A percentile compares a stretch with the other conserved stretches of the same genome.
Evolutionary conservation across 1,284 basidiomycete genomes (phyloP).

Genomic region (Phaffia rhodozyma): DNA sequence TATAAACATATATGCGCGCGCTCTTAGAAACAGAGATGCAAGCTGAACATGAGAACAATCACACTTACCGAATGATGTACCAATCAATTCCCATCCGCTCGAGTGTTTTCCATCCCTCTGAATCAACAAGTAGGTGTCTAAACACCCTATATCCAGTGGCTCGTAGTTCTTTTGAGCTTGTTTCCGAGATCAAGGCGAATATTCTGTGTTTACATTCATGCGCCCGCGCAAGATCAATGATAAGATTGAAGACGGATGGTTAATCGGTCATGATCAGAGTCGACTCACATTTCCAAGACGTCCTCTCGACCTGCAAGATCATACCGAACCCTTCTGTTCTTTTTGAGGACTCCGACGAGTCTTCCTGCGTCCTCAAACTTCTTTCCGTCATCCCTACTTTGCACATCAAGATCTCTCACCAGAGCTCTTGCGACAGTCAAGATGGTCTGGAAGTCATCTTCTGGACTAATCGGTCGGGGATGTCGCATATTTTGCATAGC

Average conservation of each 20-base stretch:
- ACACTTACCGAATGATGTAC: conserved; percentile 67
- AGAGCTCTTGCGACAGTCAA: conserved; percentile 14
- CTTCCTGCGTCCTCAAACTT: conserved; percentile 42
- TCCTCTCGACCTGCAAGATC: conserved; percentile 54
- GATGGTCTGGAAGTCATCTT: conserved; percentile 14
- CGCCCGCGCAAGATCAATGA: not conserved
- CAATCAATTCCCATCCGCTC: conserved; percentile 53
- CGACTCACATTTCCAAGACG: conserved; percentile 53
- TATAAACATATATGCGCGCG: no score
- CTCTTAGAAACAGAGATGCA: not conserved
- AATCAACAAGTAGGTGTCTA: conserved; percentile 63
- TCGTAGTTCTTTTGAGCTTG: conserved; percentile 58
- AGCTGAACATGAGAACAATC: not conserved
- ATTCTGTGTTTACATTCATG: conserved; percentile 40
- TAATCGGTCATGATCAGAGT: not conserved
- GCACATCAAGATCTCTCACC: conserved; percentile 19
- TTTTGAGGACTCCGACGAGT: conserved; percentile 57
- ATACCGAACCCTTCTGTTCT: conserved; percentile 61
- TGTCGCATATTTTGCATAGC: not conserved
- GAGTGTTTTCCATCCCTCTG: conserved; percentile 36
- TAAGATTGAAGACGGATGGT: not conserved
- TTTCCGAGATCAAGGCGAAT: conserved; percentile 63
- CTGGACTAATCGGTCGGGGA: not conserved
- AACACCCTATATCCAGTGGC: conserved; percentile 77
- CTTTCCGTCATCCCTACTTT: conserved; percentile 22